Base-by-base conservation (phyloP, 2,329 filamentous ascomycete genomes). In the Fusarium coicis region DNA sequence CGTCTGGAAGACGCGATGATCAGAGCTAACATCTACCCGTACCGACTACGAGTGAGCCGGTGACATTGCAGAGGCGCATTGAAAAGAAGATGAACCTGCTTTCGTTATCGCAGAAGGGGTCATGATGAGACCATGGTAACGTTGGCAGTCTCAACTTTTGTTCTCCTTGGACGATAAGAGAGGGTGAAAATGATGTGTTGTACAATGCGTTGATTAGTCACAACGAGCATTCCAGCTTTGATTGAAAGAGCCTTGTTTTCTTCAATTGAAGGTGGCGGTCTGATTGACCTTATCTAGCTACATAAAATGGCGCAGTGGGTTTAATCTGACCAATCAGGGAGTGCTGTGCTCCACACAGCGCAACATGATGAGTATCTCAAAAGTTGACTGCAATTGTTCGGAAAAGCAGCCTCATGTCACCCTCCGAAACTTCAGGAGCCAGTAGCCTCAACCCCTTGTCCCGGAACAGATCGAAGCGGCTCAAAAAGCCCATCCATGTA, bases 11-110 rank as follows among this genome's bases (percentile, higher is more conserved):
- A 40, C 21, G 32, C 40, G 54, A 60, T 55, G 50, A 66, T 66
- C 54, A 55, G 60, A 60, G 55, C 66, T 70, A 66, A 65, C 47
- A 69, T 61, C 58, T 68, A 63, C 34, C 71, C 56, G 34, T 61
- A 58, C 54, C 59, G 50, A 43, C 50, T 43, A 57, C 32, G 56
- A 71, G 34, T 32, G 28, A 42, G 39, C 30, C 43, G 57, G 55
- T 43, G 52, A 42, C 39, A 69, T 55, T 43, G 49, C 30, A 37
- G 36, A 26, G 28, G 42, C 16, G 34, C 14, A 67, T 55, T n/a
- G 32, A 64, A 30, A 34, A 44, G 14, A 34, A 26, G 36, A 37
- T 21, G 26, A 42, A 23, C 5, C 21, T 60, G 15, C 30, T 40
- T 30, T 60, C 26, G 34, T 21, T 34, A 32, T 60, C n/a, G 43